Evolutionary conservation across 2,329 filamentous ascomycete species (phyloP), one percentile per base, ranked within the genome.

Genomic region (Penicillium sp.): DNA sequence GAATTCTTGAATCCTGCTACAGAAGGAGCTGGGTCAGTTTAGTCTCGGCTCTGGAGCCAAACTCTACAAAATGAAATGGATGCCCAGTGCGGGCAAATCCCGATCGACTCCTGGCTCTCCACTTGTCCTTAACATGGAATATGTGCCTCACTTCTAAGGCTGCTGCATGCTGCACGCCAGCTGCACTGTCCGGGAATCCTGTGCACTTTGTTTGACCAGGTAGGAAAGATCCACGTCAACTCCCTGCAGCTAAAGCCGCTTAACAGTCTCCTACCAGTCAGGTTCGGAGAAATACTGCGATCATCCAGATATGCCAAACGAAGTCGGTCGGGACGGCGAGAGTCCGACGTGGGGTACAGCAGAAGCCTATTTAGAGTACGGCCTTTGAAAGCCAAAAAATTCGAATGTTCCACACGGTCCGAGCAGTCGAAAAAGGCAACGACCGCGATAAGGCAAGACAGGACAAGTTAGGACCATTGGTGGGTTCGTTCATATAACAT

Each of bases 21-120:
- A 41, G 35, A 9, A 41, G 35, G 35, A 41, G 35, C 35, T 41
- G 23, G 26, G 38, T n/a, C 46, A 51, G 46, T n/a, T 51, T 55
- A 45, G 51, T 56, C 60, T 64, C 63, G 62, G 59, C 56, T 62
- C 29, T 38, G 45, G 48, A 29, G 44, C 56, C 55, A 59, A 50
- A 57, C 55, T 38, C 45, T 26, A 49, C 5, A n/a, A 41, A 56
- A 56, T 48, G 21, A 23, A 56, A 66, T 59, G 56, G 66, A 60
- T 46, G 59, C 61, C 62, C 61, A 56, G 65, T 63, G 59, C 60
- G 65, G 60, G 67, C 58, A 65, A 64, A 57, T 60, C 54, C 64
- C 58, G 67, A 67, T 68, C 66, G 67, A 56, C 66, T 38, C 35
- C 35, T 17, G 11, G 8, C 56, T 58, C 52, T 29, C 56, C 55